Percentiles rank a stretch among this genome's conserved stretches.
Evolutionary conservation across 495 filamentous ascomycete species (phyloP).

Genomic region (Penicillium atrosanguineum): DNA sequence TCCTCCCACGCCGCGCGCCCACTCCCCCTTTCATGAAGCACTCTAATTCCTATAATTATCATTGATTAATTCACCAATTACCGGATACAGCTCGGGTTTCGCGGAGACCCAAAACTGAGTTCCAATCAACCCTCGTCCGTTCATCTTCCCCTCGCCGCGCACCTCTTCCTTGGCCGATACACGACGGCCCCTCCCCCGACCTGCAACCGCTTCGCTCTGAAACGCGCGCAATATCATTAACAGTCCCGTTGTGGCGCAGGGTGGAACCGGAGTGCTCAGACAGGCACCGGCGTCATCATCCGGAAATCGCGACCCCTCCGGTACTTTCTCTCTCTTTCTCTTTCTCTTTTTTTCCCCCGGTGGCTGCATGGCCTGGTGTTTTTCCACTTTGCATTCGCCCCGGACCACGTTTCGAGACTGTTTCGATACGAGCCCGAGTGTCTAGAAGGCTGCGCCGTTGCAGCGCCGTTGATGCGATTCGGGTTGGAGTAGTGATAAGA

Average conservation of each 20-base stretch:
- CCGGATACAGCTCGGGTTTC: slow-evolving; percentile 1
- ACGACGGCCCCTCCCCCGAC: neutral
- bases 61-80: slow-evolving; percentile 27
- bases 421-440: neutral
- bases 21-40: slow-evolving; percentile 18
- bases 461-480: slow-evolving; percentile 34
- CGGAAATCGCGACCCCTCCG: slow-evolving; percentile 1
- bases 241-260: slow-evolving; percentile 18
- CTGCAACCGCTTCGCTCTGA: slow-evolving; percentile 14
- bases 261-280: slow-evolving; percentile 14
- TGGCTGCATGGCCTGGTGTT: slow-evolving; percentile 19
- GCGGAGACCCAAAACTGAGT: neutral
- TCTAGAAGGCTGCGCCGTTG: neutral
- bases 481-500: slow-evolving; percentile 31
- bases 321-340: neutral
- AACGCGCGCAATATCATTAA: slow-evolving; percentile 23
- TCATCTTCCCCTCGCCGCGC: slow-evolving; percentile 19
- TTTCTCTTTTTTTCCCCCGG: neutral
- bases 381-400: slow-evolving; percentile 8
- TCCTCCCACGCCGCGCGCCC: neutral
- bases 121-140: slow-evolving; percentile 30
- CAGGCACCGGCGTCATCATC: slow-evolving; percentile 10
- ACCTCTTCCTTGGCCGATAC: slow-evolving; percentile 2
- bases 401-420: slow-evolving; percentile 3
- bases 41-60: slow-evolving; percentile 28